These are phyloP conservation scores for Ophiostoma quercus DNA, from an alignment of 2,329 filamentous ascomycete species.

Conservation along the genomic window DNA sequence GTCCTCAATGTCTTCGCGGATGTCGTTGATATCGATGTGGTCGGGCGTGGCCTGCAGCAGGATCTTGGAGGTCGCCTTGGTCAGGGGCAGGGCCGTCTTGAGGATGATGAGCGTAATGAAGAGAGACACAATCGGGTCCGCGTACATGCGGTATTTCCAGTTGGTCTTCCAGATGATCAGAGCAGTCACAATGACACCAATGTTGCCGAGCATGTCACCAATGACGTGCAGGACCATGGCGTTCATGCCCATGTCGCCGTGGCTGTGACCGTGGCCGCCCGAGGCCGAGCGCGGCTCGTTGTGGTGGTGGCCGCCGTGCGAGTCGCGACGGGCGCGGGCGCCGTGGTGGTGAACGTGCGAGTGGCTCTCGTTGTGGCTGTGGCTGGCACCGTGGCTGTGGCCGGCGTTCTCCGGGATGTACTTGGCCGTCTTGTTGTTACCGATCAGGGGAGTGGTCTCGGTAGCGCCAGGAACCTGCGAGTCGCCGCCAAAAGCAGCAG, in stretches of 20 bases:
- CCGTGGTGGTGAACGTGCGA: constrained; percentile 25
- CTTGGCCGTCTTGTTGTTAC: constrained; percentile 23
- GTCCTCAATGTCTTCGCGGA: constrained; percentile 82
- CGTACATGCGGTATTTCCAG: constrained; percentile 76
- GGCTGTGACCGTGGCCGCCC: constrained; percentile 64
- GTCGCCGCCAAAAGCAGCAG: neutral
- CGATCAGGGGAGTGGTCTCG: constrained; percentile 41
- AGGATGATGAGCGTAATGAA: constrained; percentile 82
- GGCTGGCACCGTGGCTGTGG: constrained; percentile 28
- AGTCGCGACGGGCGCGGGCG: constrained; percentile 42
- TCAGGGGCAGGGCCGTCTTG: constrained; percentile 70
- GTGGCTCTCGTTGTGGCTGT: constrained; percentile 32
- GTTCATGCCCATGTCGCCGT: constrained; percentile 93
- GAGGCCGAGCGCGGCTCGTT: constrained; percentile 79
- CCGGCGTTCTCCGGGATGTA: constrained; percentile 16
- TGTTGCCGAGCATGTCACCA: constrained; percentile 78
- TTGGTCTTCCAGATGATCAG: constrained; percentile 87
- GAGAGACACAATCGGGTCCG: constrained; percentile 86
- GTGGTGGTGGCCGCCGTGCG: constrained; percentile 62
- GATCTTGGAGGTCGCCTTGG: constrained; percentile 75
- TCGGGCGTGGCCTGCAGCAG: constrained; percentile 90
- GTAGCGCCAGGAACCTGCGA: constrained; percentile 32
- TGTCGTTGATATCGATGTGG: constrained; percentile 80
- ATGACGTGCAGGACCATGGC: constrained; percentile 72
- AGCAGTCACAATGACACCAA: constrained; percentile 77